Conservation (phyloP, 129 eudicot species). For the Flaveria sonorensis region DNA sequence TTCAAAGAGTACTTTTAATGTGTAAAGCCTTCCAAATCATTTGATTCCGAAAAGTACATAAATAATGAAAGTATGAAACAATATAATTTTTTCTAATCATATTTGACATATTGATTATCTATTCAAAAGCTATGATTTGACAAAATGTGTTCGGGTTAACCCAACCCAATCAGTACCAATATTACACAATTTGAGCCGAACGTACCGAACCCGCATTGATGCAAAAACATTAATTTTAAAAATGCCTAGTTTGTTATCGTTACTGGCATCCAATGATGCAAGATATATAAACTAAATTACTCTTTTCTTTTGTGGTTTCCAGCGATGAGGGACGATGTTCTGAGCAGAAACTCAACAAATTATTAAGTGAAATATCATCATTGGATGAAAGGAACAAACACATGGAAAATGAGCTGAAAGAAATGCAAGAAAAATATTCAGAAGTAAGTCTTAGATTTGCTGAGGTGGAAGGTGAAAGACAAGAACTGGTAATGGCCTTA, state of each 20-base stretch:
- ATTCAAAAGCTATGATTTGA: not conserved
- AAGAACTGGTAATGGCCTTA: conserved; percentile 81
- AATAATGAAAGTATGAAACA: too few species aligned
- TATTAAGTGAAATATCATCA: conserved; percentile 56
- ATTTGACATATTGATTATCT: not conserved
- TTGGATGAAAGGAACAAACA: conserved; percentile 68
- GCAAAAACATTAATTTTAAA: not conserved
- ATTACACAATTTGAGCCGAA: not conserved
- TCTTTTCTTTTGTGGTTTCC: conserved; percentile 20
- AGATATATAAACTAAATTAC: conserved; percentile 20
- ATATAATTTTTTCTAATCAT: not conserved
- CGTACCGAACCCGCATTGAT: not conserved
- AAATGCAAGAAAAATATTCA: conserved; percentile 90
- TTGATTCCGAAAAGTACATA: not conserved
- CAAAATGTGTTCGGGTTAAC: not conserved
- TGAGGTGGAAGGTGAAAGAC: conserved; percentile 97
- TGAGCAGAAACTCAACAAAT: conserved; percentile 31
- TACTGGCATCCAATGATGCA: conserved; percentile 11
- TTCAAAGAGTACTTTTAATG: not conserved
- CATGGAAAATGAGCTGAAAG: conserved; percentile 77
- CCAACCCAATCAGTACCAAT: not conserved
- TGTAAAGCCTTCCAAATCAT: not conserved
- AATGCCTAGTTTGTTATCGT: not conserved
- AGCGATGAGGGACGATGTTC: conserved; percentile 32
- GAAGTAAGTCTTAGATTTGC: conserved; percentile 94